Conservation (phyloP, 108 stramenopile genomes). For the Phaeodactylum tricornutum region DNA sequence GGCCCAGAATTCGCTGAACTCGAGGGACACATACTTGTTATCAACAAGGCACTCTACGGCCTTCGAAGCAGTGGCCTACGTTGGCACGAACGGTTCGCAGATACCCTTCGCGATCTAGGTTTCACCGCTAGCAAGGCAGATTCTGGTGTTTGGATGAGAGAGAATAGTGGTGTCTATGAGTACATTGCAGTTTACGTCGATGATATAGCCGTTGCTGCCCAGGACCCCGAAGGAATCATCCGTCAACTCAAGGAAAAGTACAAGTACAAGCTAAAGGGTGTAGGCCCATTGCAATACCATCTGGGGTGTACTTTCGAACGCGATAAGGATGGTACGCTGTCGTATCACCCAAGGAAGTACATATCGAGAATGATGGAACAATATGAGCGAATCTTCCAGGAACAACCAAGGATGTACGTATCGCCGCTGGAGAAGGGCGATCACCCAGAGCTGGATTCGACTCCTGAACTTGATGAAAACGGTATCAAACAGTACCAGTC, state of each 20-base stretch:
- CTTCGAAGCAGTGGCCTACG: background rate
- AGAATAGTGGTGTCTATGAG: constrained; percentile 10
- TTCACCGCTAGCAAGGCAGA: constrained; percentile 20
- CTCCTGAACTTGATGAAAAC: constrained; percentile 8
- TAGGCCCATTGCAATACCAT: constrained; percentile 14
- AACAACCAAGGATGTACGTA: constrained; percentile 1
- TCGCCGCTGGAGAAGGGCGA: constrained; percentile 18
- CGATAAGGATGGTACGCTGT: constrained; percentile 18
- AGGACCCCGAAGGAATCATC: constrained; percentile 13
- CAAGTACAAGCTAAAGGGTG: constrained; percentile 28
- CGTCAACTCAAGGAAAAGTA: constrained; percentile 2
- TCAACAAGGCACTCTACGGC: constrained; percentile 28
- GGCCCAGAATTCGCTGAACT: constrained; percentile 23
- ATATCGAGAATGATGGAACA: constrained; percentile 12
- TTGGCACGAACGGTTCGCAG: constrained; percentile 14
- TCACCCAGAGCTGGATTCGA: constrained; percentile 23
- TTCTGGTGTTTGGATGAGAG: constrained; percentile 23
- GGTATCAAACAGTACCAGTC: constrained; percentile 13
- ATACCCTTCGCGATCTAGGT: constrained; percentile 13
- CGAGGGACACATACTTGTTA: constrained; percentile 8
- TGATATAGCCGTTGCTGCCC: constrained; percentile 8
- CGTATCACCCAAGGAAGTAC: constrained; percentile 14
- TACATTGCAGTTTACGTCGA: constrained; percentile 23
- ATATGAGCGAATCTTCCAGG: constrained; percentile 15
- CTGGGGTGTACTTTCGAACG: constrained; percentile 19